These are phyloP conservation scores for Westerdykella aurantiaca DNA, from an alignment of 2,329 filamentous ascomycete genomes.

Conservation along the genomic window DNA sequence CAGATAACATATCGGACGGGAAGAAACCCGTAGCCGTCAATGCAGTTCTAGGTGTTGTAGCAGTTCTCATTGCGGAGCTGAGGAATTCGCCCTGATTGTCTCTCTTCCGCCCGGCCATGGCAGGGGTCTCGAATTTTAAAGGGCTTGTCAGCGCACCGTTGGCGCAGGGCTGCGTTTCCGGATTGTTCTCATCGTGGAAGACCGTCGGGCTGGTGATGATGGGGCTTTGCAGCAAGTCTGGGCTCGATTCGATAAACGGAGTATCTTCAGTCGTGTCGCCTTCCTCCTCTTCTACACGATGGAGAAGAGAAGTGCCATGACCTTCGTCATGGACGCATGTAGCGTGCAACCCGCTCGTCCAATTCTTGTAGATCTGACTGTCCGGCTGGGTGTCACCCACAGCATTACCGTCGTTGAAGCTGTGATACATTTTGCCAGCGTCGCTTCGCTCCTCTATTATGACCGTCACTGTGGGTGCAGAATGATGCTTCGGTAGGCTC, in stretches of 20 bases:
- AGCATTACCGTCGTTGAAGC: constrained; percentile 35
- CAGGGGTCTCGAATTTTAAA: constrained; percentile 40
- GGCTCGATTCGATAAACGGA: constrained; percentile 22
- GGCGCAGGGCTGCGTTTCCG: constrained; percentile 10
- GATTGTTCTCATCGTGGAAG: constrained; percentile 19
- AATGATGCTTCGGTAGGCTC: constrained; percentile 22
- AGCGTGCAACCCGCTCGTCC: constrained; percentile 20
- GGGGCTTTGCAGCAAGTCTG: constrained; percentile 15
- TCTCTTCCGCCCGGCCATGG: constrained; percentile 37
- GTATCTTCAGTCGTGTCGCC: constrained; percentile 16
- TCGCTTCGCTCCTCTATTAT: constrained; percentile 14
- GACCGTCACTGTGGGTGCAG: constrained; percentile 25
- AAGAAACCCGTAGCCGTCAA: constrained; percentile 35
- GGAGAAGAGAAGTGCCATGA: constrained; percentile 15
- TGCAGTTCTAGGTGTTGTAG: constrained; percentile 39
- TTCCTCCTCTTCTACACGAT: constrained; percentile 10
- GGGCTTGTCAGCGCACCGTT: constrained; percentile 22
- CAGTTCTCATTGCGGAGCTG: constrained; percentile 34
- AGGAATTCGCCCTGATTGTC: constrained; percentile 36
- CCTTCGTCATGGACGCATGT: background rate
- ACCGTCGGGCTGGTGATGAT: constrained; percentile 28
- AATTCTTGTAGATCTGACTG: constrained; percentile 43
- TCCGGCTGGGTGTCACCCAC: constrained; percentile 45
- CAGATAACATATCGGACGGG: constrained; percentile 14
- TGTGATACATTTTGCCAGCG: constrained; percentile 25